phyloP scores from a whole-genome alignment of 1,139 yeast species.

The Pneumocystis carinii region DNA sequence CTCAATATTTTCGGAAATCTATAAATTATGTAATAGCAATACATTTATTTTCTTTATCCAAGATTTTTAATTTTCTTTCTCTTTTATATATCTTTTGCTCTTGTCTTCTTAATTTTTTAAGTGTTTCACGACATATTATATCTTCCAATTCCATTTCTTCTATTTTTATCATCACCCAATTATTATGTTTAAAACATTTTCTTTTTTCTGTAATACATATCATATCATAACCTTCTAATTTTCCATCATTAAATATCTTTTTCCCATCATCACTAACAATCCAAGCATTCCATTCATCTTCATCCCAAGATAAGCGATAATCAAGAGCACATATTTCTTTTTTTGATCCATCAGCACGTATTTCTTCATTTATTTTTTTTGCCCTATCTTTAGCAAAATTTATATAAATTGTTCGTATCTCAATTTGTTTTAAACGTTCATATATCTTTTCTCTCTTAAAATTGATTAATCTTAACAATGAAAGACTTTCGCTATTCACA shows the following conservation, averaged over 20 bases:
- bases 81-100: conserved; percentile 12
- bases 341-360: conserved; percentile 17
- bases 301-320: conserved; percentile 18
- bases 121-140: conserved; percentile 7
- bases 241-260: conserved; percentile 14
- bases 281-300: conserved; percentile 10
- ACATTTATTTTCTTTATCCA: not conserved
- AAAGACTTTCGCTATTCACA: conserved; percentile 10
- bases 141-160: conserved; percentile 15
- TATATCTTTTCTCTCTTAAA: conserved; percentile 3
- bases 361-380: conserved; percentile 5
- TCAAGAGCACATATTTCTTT: conserved; percentile 33
- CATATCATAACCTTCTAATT: conserved; percentile 16
- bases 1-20: not conserved
- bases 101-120: conserved; percentile 11
- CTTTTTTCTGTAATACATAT: conserved; percentile 49
- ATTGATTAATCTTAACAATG: conserved; percentile 3
- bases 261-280: conserved; percentile 13
- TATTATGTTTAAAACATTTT: conserved; percentile 50
- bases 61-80: not conserved
- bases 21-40: not conserved
- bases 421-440: conserved; percentile 11
- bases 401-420: conserved; percentile 11
- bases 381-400: conserved; percentile 16
- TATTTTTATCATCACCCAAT: conserved; percentile 42